Conservation (phyloP, 495 filamentous ascomycete genomes). For the Hypoxylon crocopeplum region DNA sequence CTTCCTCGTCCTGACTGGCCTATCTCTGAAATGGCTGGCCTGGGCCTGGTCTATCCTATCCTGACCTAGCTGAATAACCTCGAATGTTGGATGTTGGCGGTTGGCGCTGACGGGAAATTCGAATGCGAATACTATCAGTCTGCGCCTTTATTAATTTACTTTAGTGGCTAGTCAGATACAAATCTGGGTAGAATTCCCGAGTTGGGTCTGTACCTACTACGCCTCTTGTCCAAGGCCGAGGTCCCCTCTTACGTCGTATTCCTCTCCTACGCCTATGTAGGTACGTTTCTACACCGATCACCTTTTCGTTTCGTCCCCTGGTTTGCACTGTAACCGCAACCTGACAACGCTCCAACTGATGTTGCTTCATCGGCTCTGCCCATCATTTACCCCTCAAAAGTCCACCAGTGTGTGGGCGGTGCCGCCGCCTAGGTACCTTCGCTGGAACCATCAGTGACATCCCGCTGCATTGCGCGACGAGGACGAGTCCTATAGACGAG, state of each 20-base stretch:
- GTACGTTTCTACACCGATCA: constrained; percentile 17
- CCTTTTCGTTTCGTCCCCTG: constrained; percentile 25
- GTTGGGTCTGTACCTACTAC: constrained; percentile 5
- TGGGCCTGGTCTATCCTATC: neutral
- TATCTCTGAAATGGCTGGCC: neutral
- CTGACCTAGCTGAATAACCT: constrained; percentile 6
- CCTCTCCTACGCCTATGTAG: too few relatives aligned
- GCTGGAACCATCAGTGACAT: neutral
- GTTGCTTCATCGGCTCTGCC: constrained; percentile 15
- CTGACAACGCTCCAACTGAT: constrained; percentile 19
- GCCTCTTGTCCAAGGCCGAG: neutral
- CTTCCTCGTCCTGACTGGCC: neutral
- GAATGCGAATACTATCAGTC: neutral
- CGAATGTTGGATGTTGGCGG: too few relatives aligned
- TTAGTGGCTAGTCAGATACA: constrained; percentile 19
- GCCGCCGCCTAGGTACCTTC: neutral
- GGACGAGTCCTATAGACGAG: too few relatives aligned
- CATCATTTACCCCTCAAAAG: constrained; percentile 28
- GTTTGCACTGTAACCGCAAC: constrained; percentile 16
- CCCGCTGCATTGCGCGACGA: neutral
- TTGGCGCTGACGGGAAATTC: neutral
- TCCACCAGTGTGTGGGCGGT: constrained; percentile 12
- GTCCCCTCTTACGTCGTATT: constrained; percentile 23
- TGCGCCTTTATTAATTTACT: constrained; percentile 6
- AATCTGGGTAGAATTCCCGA: constrained; percentile 30